phyloP scores from a whole-genome alignment of 2,329 filamentous ascomycete species.

The Fusarium foetens region DNA sequence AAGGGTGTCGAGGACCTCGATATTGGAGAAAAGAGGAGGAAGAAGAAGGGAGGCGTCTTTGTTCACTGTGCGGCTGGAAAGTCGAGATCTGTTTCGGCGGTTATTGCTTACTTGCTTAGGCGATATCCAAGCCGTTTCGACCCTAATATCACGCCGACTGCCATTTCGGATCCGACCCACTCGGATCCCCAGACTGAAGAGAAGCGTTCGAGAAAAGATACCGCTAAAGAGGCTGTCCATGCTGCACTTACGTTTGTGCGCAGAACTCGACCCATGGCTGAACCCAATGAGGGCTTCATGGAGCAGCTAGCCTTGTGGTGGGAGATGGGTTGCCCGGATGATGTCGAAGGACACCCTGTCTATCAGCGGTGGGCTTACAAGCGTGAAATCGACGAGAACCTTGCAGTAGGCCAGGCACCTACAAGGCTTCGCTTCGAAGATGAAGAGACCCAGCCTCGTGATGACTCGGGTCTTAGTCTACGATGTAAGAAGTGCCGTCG shows the following conservation, averaged over 20 bases:
- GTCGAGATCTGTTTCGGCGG: conserved; percentile 86
- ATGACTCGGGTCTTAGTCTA: conserved; percentile 55
- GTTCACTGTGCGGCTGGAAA: conserved; percentile 92
- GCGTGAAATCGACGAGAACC: conserved; percentile 64
- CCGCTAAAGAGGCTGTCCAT: conserved; percentile 60
- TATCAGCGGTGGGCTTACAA: conserved; percentile 80
- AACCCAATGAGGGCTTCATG: conserved; percentile 94
- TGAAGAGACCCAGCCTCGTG: conserved; percentile 62
- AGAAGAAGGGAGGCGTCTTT: conserved; percentile 57
- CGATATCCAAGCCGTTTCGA: conserved; percentile 66
- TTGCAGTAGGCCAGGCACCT: conserved; percentile 82
- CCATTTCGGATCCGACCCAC: conserved; percentile 32
- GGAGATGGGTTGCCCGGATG: conserved; percentile 81
- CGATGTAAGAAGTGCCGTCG: conserved; percentile 92
- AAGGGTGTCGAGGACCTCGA: conserved; percentile 28
- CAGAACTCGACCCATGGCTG: conserved; percentile 77
- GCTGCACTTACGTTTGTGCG: conserved; percentile 75
- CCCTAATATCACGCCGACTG: conserved; percentile 49
- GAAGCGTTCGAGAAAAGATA: conserved; percentile 46
- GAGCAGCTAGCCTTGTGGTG: conserved; percentile 87
- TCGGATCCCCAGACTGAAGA: conserved; percentile 13
- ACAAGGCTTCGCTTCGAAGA: conserved; percentile 86
- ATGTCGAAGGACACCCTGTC: conserved; percentile 71
- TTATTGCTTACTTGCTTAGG: conserved; percentile 86
- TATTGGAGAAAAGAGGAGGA: conserved; percentile 25